phyloP scores from a whole-genome alignment of 805 yeast species.

The Wickerhamiella occidentalis region DNA sequence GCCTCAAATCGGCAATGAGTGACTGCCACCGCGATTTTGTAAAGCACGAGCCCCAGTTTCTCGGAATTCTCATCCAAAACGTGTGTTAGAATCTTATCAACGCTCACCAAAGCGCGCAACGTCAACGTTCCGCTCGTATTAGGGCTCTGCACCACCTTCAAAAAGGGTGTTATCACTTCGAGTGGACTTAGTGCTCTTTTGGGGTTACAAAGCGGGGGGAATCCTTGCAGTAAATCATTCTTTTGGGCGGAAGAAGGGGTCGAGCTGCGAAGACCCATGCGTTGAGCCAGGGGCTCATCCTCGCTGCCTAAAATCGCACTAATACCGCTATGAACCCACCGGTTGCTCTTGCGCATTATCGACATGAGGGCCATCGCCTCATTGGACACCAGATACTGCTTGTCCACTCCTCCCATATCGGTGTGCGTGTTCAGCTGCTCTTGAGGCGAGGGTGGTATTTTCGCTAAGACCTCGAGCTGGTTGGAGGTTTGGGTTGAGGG shows the following conservation, averaged over 20 bases:
- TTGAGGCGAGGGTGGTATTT: not conserved
- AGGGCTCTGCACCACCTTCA: constrained; percentile 70
- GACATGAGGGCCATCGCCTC: constrained; percentile 81
- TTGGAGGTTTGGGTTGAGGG: no score
- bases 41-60: constrained; percentile 45
- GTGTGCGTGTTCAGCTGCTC: constrained; percentile 3
- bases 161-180: constrained; percentile 74
- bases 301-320: constrained; percentile 73
- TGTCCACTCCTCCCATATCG: constrained; percentile 14
- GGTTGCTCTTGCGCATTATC: constrained; percentile 78
- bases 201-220: constrained; percentile 54
- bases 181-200: constrained; percentile 52
- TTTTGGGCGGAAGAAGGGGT: not conserved
- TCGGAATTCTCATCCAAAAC: constrained; percentile 46
- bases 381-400: constrained; percentile 58
- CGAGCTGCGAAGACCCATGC: constrained; percentile 25
- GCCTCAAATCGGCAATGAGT: constrained; percentile 96
- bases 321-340: constrained; percentile 65
- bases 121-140: constrained; percentile 81
- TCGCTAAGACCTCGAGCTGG: not conserved
- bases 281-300: constrained; percentile 30
- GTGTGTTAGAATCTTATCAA: constrained; percentile 61
- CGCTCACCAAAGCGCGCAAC: constrained; percentile 60
- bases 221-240: constrained; percentile 63
- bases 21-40: constrained; percentile 59